phyloP scores from a whole-genome alignment of 495 filamentous ascomycete species.

The Bryoglossum gracile region DNA sequence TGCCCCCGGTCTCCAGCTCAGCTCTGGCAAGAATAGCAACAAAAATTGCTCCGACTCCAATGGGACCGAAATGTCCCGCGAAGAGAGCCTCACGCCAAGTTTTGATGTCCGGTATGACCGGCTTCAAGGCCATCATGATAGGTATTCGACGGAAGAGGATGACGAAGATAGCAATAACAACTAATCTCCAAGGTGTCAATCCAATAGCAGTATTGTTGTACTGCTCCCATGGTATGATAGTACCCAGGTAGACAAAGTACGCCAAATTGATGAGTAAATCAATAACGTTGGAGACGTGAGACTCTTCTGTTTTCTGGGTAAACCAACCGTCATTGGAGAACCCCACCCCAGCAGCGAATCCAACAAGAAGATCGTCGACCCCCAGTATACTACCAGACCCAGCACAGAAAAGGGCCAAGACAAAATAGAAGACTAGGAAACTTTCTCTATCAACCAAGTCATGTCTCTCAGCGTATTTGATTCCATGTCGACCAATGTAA shows the following conservation, averaged over 20 bases:
- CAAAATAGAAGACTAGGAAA: constrained; percentile 98
- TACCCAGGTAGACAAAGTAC: constrained; percentile 96
- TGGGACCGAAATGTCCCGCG: constrained; percentile 96
- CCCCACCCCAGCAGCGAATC: constrained; percentile 89
- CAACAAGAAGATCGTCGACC: constrained; percentile 93
- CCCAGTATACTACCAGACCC: constrained; percentile 89
- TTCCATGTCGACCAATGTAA: constrained; percentile 81
- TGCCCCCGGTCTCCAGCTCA: constrained; percentile 68
- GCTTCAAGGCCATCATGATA: constrained; percentile 88
- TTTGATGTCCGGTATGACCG: constrained; percentile 92
- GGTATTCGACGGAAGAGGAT: constrained; percentile 96
- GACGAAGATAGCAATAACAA: constrained; percentile 84
- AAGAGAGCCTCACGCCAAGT: constrained; percentile 98
- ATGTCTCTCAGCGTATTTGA: constrained; percentile 79
- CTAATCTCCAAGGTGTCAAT: constrained; percentile 76
- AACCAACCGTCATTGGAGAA: constrained; percentile 99
- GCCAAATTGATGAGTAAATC: constrained; percentile 94
- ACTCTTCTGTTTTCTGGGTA: constrained; percentile 94
- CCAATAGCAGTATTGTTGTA: constrained; percentile 69
- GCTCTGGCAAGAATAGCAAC: constrained; percentile 86
- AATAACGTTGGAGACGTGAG: constrained; percentile 98
- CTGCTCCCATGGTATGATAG: constrained; percentile 90
- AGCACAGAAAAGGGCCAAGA: constrained; percentile 91
- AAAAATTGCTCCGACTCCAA: constrained; percentile 96
- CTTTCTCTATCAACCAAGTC: constrained; percentile 92